Conservation (phyloP, 352 stramenopile species). For the Phytophthora pisi region DNA sequence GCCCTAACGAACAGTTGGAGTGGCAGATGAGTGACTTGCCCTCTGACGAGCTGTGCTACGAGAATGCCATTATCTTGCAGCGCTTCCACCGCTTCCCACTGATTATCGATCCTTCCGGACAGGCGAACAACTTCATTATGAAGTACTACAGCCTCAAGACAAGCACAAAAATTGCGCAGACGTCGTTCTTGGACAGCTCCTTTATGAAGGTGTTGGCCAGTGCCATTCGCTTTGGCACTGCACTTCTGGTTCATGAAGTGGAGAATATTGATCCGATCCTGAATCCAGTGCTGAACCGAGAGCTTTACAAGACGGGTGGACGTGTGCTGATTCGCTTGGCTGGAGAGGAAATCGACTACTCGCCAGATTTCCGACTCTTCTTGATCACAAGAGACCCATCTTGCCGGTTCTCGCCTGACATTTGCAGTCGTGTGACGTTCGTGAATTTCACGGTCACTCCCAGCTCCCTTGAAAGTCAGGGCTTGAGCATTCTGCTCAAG, state of each 20-base stretch:
- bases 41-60: constrained; percentile 96
- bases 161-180: constrained; percentile 96
- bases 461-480: constrained; percentile 97
- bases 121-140: constrained; percentile 99
- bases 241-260: constrained; percentile 99
- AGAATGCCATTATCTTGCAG: constrained; percentile 99
- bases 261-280: constrained; percentile 99
- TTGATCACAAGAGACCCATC: constrained; percentile 98
- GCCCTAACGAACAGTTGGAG: constrained; percentile 92
- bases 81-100: constrained; percentile 98
- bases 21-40: constrained; percentile 97
- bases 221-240: constrained; percentile 99
- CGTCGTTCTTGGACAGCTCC: constrained; percentile 98
- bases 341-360: constrained; percentile 99
- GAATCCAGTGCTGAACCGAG: constrained; percentile 99
- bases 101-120: constrained; percentile 98
- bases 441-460: constrained; percentile 99
- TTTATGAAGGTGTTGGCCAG: constrained; percentile 99
- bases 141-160: constrained; percentile 95
- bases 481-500: constrained; percentile 95
- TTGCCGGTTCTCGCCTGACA: constrained; percentile 98
- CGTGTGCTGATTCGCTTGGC: constrained; percentile 97
- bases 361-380: constrained; percentile 98
- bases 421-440: constrained; percentile 98
- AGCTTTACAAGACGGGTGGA: constrained; percentile 98